phyloP scores from a whole-genome alignment of 1,284 basidiomycete species.

The Austropuccinia psidii region DNA sequence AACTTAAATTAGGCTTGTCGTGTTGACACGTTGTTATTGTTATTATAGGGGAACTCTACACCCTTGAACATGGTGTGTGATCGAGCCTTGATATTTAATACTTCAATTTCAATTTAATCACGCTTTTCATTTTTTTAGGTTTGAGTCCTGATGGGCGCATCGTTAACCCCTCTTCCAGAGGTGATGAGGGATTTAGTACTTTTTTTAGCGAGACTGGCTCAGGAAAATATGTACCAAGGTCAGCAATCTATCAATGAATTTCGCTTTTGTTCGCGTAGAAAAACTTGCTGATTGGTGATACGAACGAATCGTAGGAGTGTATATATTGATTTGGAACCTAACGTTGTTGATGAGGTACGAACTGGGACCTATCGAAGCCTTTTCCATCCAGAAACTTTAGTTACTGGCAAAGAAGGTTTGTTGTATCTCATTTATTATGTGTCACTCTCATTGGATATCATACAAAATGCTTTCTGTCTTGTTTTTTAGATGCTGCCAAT shows the following conservation, averaged over 20 bases:
- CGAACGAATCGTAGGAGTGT: slow-evolving; percentile 51
- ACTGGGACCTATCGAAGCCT: slow-evolving; percentile 86
- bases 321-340: slow-evolving; percentile 91
- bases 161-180: slow-evolving; percentile 63
- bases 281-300: background rate
- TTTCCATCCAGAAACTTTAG: slow-evolving; percentile 98
- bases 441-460: background rate
- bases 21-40: background rate
- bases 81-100: background rate
- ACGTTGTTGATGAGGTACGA: slow-evolving; percentile 92
- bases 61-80: slow-evolving; percentile 23
- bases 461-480: background rate
- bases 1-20: background rate
- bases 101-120: background rate
- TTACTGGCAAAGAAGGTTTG: slow-evolving; percentile 98
- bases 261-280: background rate
- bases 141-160: slow-evolving; percentile 89
- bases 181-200: slow-evolving; percentile 87
- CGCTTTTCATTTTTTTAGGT: slow-evolving; percentile 51
- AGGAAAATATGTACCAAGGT: slow-evolving; percentile 35
- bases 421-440: slow-evolving; percentile 51
- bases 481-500: slow-evolving; percentile 16
- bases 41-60: slow-evolving; percentile 23
- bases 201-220: slow-evolving; percentile 87
- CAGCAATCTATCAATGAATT: background rate